Percentiles rank a stretch among this genome's conserved stretches.
Evolutionary conservation across 306 rosid genomes (phyloP).

Genomic region (Biancaea sappan): DNA sequence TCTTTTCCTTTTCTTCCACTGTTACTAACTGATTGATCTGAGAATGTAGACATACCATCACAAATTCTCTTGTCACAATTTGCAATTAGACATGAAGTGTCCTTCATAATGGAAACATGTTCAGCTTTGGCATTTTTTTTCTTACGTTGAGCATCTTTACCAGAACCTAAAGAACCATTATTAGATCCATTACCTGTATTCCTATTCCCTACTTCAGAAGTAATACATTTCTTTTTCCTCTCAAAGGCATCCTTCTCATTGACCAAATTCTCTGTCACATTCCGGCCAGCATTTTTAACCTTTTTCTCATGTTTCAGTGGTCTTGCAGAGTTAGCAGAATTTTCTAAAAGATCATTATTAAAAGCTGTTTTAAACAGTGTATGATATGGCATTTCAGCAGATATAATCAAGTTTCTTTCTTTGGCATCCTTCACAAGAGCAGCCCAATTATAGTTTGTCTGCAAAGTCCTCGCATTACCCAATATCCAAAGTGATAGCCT

Average conservation of each 20-base stretch:
- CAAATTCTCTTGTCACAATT: slow-evolving; percentile 33
- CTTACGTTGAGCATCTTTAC: slow-evolving; percentile 34
- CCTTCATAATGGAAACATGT: slow-evolving; percentile 36
- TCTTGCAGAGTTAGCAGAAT: slow-evolving; percentile 36
- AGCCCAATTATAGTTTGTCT: slow-evolving; percentile 78
- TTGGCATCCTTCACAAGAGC: slow-evolving; percentile 86
- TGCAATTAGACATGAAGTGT: slow-evolving; percentile 34
- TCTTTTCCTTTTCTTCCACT: slow-evolving; percentile 43
- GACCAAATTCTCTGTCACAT: slow-evolving; percentile 29
- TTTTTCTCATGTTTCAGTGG: slow-evolving; percentile 43
- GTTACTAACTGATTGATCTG: slow-evolving; percentile 36
- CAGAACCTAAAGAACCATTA: slow-evolving; percentile 33
- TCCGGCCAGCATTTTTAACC: slow-evolving; percentile 40
- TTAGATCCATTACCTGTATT: slow-evolving; percentile 40
- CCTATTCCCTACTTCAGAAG: slow-evolving; percentile 39
- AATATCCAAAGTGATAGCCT: slow-evolving; percentile 87
- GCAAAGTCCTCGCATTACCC: slow-evolving; percentile 90
- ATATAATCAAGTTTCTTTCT: slow-evolving; percentile 63
- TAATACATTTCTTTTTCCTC: slow-evolving; percentile 40
- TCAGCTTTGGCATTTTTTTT: slow-evolving; percentile 38
- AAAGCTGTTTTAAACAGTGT: slow-evolving; percentile 52
- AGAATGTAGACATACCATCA: slow-evolving; percentile 25
- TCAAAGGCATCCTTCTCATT: slow-evolving; percentile 41
- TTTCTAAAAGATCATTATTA: slow-evolving; percentile 38
- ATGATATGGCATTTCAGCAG: slow-evolving; percentile 67